Base-by-base conservation (phyloP, 2,329 filamentous ascomycete species). In the Alternaria hordeiaustralica region DNA sequence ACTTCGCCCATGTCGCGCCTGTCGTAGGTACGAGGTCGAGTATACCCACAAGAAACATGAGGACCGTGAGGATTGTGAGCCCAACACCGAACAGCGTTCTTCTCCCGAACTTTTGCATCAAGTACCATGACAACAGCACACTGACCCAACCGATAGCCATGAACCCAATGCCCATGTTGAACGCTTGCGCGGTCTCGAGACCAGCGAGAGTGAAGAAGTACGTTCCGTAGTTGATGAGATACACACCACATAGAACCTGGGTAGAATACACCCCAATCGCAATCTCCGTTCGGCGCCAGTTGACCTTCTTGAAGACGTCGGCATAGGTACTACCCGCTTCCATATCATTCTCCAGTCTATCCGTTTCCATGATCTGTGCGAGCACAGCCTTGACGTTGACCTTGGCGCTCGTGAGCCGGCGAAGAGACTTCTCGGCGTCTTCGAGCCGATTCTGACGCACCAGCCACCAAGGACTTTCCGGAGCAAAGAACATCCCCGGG, bases 401-500 rank as follows among this genome's bases (percentile, higher is more conserved):
- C 36, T 41, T 41, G 36, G 15, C 15, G n/a, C 36, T 41, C 15
- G 36, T 41, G 36, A 41, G 36, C 36, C 36, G 36, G 15, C 36
- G 36, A 41, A 41, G 36, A 41, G 36, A 41, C 15, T 41, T 41
- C 50, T 90, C 90, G 23, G 90, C 90, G 18, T 90, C 87, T 8
- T 88, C 85, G 45, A 86, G 79, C 33, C 83, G 84, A 28, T 87
- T 87, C 66, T 84, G 85, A 44, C 89, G 87, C 44, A 92, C 88
- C 20, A 91, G 84, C 89, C 89, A 91, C 89, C 88, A 91, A 1
- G 89, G 89, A 15, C 85, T 88, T 75, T 90, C 88, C 15, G 89
- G 90, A 2, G 89, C 89, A 65, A 90, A 88, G 68, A 80, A 87
- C 71, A 92, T 88, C 58, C 87, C 89, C 47, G 90, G 77, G 47